These are phyloP conservation scores for Nannochloris sp. DNA, from an alignment of 139 green algal genomes.

Conservation along the genomic window DNA sequence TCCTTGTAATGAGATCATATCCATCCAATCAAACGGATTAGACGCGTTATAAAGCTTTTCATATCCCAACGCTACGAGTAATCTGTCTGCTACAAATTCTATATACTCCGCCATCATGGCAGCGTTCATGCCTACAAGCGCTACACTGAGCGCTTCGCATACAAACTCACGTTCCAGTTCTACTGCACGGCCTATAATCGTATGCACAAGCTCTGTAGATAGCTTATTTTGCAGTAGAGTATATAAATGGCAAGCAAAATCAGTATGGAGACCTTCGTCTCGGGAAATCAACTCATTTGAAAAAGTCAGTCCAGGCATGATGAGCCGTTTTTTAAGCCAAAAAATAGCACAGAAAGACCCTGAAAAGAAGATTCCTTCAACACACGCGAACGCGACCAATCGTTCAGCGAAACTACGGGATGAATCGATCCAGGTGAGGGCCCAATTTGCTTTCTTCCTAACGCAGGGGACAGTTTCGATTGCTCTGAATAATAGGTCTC, in stretches of 20 bases:
- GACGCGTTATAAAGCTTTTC: slow-evolving; percentile 49
- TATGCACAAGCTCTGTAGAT: slow-evolving; percentile 20
- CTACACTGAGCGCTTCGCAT: slow-evolving; percentile 46
- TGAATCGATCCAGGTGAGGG: slow-evolving; percentile 84
- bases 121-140: slow-evolving; percentile 73
- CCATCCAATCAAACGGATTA: slow-evolving; percentile 88
- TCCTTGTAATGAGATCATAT: slow-evolving; percentile 75
- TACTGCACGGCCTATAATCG: slow-evolving; percentile 57
- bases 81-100: slow-evolving; percentile 67
- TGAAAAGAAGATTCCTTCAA: slow-evolving; percentile 74
- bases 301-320: slow-evolving; percentile 72
- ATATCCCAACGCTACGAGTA: slow-evolving; percentile 53
- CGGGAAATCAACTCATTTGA: slow-evolving; percentile 71
- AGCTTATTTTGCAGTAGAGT: slow-evolving; percentile 35
- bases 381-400: slow-evolving; percentile 69
- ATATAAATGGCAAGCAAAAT: slow-evolving; percentile 72
- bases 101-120: slow-evolving; percentile 66
- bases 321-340: slow-evolving; percentile 68
- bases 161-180: slow-evolving; percentile 63
- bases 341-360: slow-evolving; percentile 73
- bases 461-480: slow-evolving; percentile 58
- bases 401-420: slow-evolving; percentile 52
- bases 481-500: slow-evolving; percentile 46
- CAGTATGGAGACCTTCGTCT: slow-evolving; percentile 72
- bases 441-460: slow-evolving; percentile 93